Conservation (phyloP, 108 stramenopile species). For the Fragilaria radians region DNA sequence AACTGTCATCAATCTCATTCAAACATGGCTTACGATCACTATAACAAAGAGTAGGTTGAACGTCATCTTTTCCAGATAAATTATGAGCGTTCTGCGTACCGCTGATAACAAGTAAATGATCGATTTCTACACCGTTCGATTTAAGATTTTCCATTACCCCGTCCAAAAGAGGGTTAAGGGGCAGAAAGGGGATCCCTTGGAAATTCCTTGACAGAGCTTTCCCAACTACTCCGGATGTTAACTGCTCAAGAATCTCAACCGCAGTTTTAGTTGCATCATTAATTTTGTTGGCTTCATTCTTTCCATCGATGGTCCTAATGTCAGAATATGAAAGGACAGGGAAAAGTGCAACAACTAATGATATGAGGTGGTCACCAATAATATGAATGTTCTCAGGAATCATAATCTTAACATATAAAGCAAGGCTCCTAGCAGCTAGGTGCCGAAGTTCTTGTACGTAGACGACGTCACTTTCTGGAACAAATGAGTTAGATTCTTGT, state of each 20-base stretch:
- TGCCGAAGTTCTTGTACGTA: conserved; percentile 22
- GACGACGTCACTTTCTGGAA: not conserved
- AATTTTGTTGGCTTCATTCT: not conserved
- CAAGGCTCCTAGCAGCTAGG: conserved; percentile 50
- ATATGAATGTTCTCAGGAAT: conserved; percentile 26
- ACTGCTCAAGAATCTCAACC: conserved; percentile 43
- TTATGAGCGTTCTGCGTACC: conserved; percentile 9
- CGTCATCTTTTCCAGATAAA: not conserved
- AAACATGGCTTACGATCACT: conserved; percentile 4
- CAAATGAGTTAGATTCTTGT: conserved; percentile 7
- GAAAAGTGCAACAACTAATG: conserved; percentile 70
- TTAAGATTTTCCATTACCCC: conserved; percentile 36
- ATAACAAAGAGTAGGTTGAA: not conserved
- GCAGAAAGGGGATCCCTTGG: conserved; percentile 72
- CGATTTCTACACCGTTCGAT: conserved; percentile 61
- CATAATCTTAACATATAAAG: conserved; percentile 55
- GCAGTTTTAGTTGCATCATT: conserved; percentile 29
- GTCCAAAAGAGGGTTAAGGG: conserved; percentile 32
- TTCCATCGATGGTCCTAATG: conserved; percentile 5
- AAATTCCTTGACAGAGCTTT: conserved; percentile 40
- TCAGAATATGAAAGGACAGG: conserved; percentile 39
- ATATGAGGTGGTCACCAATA: conserved; percentile 61
- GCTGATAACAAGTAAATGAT: conserved; percentile 45
- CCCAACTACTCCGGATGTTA: conserved; percentile 45
- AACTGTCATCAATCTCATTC: not conserved